Evolutionary conservation across 331 rosid species (phyloP).

Genomic region (Rhamnella rubrinervis): DNA sequence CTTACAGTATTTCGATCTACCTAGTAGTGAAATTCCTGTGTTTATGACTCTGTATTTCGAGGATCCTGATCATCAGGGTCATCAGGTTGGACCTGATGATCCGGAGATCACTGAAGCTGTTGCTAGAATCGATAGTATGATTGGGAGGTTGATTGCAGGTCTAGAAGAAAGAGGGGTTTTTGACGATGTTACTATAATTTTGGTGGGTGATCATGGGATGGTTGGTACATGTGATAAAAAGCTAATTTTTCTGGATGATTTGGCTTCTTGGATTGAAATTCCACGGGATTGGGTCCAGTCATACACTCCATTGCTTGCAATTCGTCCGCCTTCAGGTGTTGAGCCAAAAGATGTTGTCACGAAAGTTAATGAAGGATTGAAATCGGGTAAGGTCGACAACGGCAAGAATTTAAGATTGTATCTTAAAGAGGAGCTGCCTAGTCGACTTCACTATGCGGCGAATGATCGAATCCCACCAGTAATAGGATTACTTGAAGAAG

Average conservation of each 20-base stretch:
- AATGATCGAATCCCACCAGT: conserved; percentile 77
- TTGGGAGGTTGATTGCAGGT: conserved; percentile 79
- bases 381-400: conserved; percentile 74
- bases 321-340: conserved; percentile 58
- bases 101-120: conserved; percentile 81
- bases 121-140: conserved; percentile 69
- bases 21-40: conserved; percentile 61
- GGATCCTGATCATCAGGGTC: conserved; percentile 98
- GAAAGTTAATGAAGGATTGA: conserved; percentile 76
- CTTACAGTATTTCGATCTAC: conserved; percentile 65
- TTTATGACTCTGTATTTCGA: conserved; percentile 94
- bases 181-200: conserved; percentile 74
- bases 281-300: conserved; percentile 64
- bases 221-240: conserved; percentile 95
- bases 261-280: conserved; percentile 70
- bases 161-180: conserved; percentile 77
- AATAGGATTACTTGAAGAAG: conserved; percentile 75
- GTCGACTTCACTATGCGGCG: conserved; percentile 62
- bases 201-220: conserved; percentile 99
- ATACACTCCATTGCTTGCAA: conserved; percentile 62
- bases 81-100: conserved; percentile 84
- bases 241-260: conserved; percentile 65
- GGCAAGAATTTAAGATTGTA: conserved; percentile 68
- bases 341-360: conserved; percentile 43
- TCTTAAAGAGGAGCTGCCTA: conserved; percentile 82